A percentile compares a stretch with the other conserved stretches of the same genome.
phyloP scores from a whole-genome alignment of 345 rosid species.

The Firmiana major region DNA sequence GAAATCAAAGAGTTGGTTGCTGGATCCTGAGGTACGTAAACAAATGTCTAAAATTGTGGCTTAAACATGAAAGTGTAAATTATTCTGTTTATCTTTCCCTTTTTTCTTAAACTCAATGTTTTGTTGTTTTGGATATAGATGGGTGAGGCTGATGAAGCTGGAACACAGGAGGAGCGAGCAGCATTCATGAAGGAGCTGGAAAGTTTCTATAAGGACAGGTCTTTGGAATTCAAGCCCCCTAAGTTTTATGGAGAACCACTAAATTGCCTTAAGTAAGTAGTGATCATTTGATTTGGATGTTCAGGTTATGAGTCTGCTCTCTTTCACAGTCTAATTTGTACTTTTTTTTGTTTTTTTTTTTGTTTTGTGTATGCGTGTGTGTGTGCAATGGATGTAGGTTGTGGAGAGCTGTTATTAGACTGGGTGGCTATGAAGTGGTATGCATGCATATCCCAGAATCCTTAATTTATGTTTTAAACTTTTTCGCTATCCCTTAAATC shows the following conservation, averaged over 20 bases:
- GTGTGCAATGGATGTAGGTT: constrained; percentile 47
- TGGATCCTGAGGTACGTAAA: constrained; percentile 49
- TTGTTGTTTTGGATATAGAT: constrained; percentile 36
- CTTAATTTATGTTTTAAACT: constrained; percentile 7
- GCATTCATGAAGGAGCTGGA: constrained; percentile 74
- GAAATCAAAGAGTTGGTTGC: constrained; percentile 61
- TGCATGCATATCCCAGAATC: constrained; percentile 20
- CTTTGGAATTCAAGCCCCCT: constrained; percentile 70
- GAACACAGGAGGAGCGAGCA: constrained; percentile 63
- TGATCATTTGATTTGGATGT: constrained; percentile 22
- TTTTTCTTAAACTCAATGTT: background rate
- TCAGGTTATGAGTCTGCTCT: constrained; percentile 3
- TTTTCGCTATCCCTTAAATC: constrained; percentile 12
- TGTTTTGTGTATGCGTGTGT: constrained; percentile 17
- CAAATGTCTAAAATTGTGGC: background rate
- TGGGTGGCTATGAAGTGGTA: constrained; percentile 96
- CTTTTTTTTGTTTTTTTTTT: background rate
- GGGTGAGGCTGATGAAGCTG: constrained; percentile 50
- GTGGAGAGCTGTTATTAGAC: constrained; percentile 69
- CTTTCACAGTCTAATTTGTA: background rate
- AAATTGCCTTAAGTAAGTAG: constrained; percentile 69
- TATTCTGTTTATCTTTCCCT: background rate
- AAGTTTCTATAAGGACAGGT: constrained; percentile 47
- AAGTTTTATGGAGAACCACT: constrained; percentile 74
- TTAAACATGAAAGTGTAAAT: constrained; percentile 4